These are phyloP conservation scores for Backusella circina DNA, from an alignment of 192 early-diverging fungal genomes.

Conservation along the genomic window DNA sequence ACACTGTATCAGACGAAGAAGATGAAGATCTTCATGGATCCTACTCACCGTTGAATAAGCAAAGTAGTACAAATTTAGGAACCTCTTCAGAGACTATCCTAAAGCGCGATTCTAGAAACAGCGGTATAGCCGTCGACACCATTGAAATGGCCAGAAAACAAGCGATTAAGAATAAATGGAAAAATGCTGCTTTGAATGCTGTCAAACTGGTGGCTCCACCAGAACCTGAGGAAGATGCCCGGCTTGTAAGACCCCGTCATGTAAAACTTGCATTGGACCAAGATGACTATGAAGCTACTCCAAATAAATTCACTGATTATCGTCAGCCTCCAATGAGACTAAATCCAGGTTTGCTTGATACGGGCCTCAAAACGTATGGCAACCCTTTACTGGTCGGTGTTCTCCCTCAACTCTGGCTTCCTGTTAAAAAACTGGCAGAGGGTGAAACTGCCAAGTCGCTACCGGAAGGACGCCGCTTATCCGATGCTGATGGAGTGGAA, in stretches of 20 bases:
- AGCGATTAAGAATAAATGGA: neutral
- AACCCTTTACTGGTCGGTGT: constrained; percentile 61
- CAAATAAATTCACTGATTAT: constrained; percentile 66
- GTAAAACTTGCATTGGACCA: constrained; percentile 40
- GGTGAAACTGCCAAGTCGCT: neutral
- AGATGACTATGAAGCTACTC: constrained; percentile 55
- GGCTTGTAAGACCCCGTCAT: neutral
- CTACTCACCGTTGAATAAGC: neutral
- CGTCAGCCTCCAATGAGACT: constrained; percentile 65
- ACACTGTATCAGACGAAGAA: neutral
- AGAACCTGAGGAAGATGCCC: neutral
- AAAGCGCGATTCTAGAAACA: neutral
- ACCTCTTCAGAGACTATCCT: no score
- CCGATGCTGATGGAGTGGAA: neutral
- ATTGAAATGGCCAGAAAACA: neutral
- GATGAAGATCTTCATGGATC: neutral
- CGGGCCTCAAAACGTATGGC: constrained; percentile 57
- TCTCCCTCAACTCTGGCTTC: constrained; percentile 70
- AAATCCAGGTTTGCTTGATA: constrained; percentile 62
- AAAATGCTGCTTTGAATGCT: neutral
- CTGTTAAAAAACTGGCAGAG: constrained; percentile 33
- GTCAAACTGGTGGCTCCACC: neutral
- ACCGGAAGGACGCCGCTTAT: neutral
- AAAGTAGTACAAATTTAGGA: neutral
- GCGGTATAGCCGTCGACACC: neutral